Base-by-base conservation (phyloP, 257 asterid genomes). In the Agastache rugosa region DNA sequence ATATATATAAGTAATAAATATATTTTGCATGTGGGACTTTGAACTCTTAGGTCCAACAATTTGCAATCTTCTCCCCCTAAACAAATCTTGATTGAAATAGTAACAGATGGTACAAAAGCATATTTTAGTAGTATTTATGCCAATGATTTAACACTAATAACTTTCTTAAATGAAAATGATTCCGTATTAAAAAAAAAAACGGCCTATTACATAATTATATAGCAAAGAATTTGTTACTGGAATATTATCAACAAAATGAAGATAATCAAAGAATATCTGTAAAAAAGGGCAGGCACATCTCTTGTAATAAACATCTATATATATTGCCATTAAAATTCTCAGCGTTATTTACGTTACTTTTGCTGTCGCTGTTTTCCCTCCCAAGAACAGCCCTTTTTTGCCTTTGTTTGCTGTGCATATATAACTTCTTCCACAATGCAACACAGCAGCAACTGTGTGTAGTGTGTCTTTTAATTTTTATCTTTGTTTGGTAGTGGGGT, bases 291-390 rank as follows among this genome's bases (percentile, higher is more conserved):
- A 44, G 31, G 31, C 37, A 60, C 71, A 25, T 76, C 41, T 56
- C 15, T 1, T 73, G 45, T 20, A 69, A 76, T 65, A 48, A 14
- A 63, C 53, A 78, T 27, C 23, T 55, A 25, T 19, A 62, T 35
- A 58, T 15, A 60, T 78, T 34, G 16, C 5, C 47, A 71, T 77
- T 64, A 34, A 64, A 27, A 15, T 55, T 22, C 22, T 14, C 15
- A 37, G 53, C 44, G 53, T 39, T 70, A 58, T 53, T 34, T 67
- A 77, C 77, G 77, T 74, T 73, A 73, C 71, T 66, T 42, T 62
- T 42, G 44, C 60, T 15, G 47, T 54, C 64, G 15, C 50, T 55
- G 75, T 74, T 77, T 81, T 69, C 75, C 82, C 78, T 69, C 79
- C 72, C 77, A 64, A 56, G 45, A 69, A 67, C 61, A 60, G 16